Base-by-base conservation (phyloP, 2,329 filamentous ascomycete genomes). In the Diaporthe citrichinensis region DNA sequence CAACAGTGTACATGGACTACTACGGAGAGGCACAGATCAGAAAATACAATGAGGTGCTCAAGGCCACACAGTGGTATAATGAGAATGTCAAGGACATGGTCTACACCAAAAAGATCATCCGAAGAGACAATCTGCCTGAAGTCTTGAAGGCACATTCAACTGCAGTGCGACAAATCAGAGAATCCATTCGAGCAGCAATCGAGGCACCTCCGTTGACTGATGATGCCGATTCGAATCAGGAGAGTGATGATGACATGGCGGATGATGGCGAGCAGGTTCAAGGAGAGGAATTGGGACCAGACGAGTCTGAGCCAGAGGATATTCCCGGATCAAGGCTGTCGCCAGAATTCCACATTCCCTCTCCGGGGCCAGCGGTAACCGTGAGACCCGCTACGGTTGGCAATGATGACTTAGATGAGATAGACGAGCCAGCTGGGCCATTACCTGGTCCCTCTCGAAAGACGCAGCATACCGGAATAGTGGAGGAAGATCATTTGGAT, bases 11-110 rank as follows among this genome's bases (percentile, higher is more conserved):
- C 58, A 25, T 82, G 2, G 76, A 79, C 9, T 84, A 84, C 39
- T 78, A 83, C 20, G 73, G 61, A 61, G 74, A 79, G 39, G 82
- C 80, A 46, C 80, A 83, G 44, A 75, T 78, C 15, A 73, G 77
- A 1, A 31, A 79, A 1, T 76, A 78, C 8, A 51, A 74, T 3
- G 78, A 79, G 62, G 78, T 79, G 0, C 57, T 82, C 53, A 79
- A 75, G 23, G 81, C 82, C 23, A 79, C 82, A 41, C 79, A 81
- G 14, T 84, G 83, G 83, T 84, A 83, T 51, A 84, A 83, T 58
- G 77, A 80, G 14, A 80, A 79, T 41, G 81, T 81, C 10, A 81
- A 82, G 23, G 78, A 82, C 17, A 78, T 80, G 14, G 7, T 79
- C 28, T 83, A 77, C 65, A 79, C 78, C 6, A 78, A 77, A 7